Conservation (phyloP, 2,329 filamentous ascomycete genomes). For the Pyricularia sp. region DNA sequence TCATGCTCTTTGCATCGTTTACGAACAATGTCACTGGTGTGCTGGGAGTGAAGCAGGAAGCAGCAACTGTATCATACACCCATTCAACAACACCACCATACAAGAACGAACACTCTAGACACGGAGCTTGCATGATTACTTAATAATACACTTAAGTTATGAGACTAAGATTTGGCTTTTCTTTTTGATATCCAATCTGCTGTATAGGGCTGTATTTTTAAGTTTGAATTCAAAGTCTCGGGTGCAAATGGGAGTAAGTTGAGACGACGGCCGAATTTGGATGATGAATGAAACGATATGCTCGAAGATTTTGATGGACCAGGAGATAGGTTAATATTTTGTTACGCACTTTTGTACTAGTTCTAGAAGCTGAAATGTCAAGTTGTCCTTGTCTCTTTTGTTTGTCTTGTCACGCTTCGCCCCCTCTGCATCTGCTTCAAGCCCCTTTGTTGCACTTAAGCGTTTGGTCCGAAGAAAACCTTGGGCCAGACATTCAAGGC, state of each 20-base stretch:
- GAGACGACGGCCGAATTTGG: neutral
- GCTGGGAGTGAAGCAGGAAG: neutral
- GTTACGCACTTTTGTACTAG: neutral
- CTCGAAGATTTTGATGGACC: neutral
- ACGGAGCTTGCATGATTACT: neutral
- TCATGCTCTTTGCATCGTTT: neutral
- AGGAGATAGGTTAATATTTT: neutral
- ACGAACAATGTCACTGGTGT: neutral
- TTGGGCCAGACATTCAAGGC: constrained; percentile 33
- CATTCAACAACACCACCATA: neutral
- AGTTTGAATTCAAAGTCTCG: neutral
- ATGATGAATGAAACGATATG: neutral
- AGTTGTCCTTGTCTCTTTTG: too few species aligned
- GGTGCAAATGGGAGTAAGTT: neutral
- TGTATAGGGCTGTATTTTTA: neutral
- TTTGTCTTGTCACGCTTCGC: too few species aligned
- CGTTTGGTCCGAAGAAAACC: constrained; percentile 16
- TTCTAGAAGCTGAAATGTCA: neutral
- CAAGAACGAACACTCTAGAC: constrained; percentile 1
- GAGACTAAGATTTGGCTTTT: neutral
- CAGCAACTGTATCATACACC: constrained; percentile 1
- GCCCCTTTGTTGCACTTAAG: constrained; percentile 3
- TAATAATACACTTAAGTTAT: neutral
- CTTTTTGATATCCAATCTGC: neutral
- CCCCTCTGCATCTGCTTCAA: too few species aligned